These are phyloP conservation scores for Aspergillus cavernicola DNA, from an alignment of 495 filamentous ascomycete species.

Conservation along the genomic window DNA sequence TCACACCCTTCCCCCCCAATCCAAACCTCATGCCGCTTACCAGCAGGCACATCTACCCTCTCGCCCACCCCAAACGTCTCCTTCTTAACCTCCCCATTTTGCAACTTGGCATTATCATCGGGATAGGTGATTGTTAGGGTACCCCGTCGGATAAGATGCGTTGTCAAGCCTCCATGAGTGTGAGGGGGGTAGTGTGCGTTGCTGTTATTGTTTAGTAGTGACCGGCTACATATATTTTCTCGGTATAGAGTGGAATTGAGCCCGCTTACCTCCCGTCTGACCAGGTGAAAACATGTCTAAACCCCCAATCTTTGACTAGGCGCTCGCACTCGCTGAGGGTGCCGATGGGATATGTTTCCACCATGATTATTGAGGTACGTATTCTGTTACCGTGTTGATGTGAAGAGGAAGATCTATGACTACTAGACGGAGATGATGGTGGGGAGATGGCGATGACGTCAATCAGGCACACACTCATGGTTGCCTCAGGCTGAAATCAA, in stretches of 20 bases:
- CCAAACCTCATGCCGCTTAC: constrained; percentile 78
- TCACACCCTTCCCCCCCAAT: constrained; percentile 74
- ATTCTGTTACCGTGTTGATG: not conserved
- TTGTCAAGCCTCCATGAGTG: constrained; percentile 64
- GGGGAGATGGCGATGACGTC: not conserved
- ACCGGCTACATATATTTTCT: not conserved
- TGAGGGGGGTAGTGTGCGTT: constrained; percentile 76
- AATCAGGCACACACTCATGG: not conserved
- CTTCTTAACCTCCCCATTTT: constrained; percentile 44
- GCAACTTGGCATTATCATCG: constrained; percentile 48
- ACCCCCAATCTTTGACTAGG: constrained; percentile 73
- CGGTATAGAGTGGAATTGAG: too few species aligned
- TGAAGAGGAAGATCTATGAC: not conserved
- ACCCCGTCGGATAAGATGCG: constrained; percentile 72
- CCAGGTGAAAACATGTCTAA: constrained; percentile 75
- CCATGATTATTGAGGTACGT: not conserved
- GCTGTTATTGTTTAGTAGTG: constrained; percentile 25
- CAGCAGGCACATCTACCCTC: constrained; percentile 73
- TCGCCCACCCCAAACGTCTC: constrained; percentile 65
- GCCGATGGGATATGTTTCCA: constrained; percentile 34
- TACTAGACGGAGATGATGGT: not conserved
- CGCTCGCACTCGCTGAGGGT: constrained; percentile 53
- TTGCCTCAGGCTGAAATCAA: not conserved
- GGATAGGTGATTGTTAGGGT: constrained; percentile 72
- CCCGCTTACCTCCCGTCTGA: constrained; percentile 69